phyloP scores from a whole-genome alignment of 495 filamentous ascomycete genomes.

The Pseudoneurospora amorphoporcata region DNA sequence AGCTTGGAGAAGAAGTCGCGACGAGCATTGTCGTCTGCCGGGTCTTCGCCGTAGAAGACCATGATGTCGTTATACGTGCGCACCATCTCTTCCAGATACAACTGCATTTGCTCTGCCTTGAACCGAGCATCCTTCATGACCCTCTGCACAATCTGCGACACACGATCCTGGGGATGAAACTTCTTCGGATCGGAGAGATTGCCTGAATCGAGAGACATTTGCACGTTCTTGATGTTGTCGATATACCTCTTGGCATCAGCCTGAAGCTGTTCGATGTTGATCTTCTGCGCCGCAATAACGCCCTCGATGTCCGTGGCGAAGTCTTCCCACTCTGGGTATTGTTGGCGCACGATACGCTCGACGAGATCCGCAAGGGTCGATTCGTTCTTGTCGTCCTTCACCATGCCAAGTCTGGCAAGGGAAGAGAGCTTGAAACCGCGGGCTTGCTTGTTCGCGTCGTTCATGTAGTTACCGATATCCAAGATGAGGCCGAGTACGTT shows the following conservation, averaged over 20 bases:
- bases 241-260: conserved; percentile 89
- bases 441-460: conserved; percentile 96
- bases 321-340: conserved; percentile 90
- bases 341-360: conserved; percentile 92
- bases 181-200: conserved; percentile 95
- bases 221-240: conserved; percentile 87
- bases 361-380: conserved; percentile 91
- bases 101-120: conserved; percentile 91
- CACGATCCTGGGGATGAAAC: conserved; percentile 94
- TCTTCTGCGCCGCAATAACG: conserved; percentile 75
- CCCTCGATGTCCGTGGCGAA: conserved; percentile 79
- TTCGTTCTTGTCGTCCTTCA: conserved; percentile 98
- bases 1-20: conserved; percentile 95
- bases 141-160: conserved; percentile 80
- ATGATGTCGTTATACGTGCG: conserved; percentile 91
- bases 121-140: conserved; percentile 93
- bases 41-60: conserved; percentile 93
- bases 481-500: conserved; percentile 92
- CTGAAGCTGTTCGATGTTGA: conserved; percentile 89
- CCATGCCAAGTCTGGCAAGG: conserved; percentile 88
- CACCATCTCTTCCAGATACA: conserved; percentile 89
- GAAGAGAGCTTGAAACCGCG: conserved; percentile 96
- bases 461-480: conserved; percentile 99
- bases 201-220: conserved; percentile 80
- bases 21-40: conserved; percentile 81